Base-by-base conservation (phyloP, 768 basidiomycete species). In the Xanthoconium stramineum region DNA sequence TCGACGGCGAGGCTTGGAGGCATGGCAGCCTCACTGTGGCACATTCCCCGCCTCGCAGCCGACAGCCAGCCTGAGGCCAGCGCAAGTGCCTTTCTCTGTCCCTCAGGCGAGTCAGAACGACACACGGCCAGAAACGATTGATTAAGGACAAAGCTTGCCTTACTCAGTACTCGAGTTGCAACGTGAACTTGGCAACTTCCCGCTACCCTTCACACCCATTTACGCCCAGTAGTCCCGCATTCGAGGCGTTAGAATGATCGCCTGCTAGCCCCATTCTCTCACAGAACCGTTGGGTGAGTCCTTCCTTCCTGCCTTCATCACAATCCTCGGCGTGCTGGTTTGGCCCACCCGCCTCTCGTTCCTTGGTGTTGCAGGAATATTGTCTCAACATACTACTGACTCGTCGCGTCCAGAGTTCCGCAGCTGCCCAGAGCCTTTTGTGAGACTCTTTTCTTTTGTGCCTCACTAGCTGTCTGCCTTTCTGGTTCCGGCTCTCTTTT, bases 231-330 rank as follows among this genome's bases (percentile, higher is more conserved):
- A 24, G 24, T 24, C 24, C 24, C 4, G 24, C 15, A 11, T 48
- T 39, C 40, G 30, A 43, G 49, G 53, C 24, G 43, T 45, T 45
- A 30, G 48, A 56, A 69, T 69, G 66, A 56, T 50, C 45, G 40
- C 57, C 50, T 68, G 65, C 50, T 68, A 67, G 68, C 51, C 56
- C 45, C 50, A n/a, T 42, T 58, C 40, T 36, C 37, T 42, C 37
- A 42, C 58, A 35, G 49, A 56, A 54, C 65, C 35, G 59, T 58
- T 39, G 29, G 45, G 67, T 64, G 53, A 64, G 66, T 49, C 15
- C 28, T 40, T 20, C 46, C 35, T 44, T 50, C 32, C 49, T 47
- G 37, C 46, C 54, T 53, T 53, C 43, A 9, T 46, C 46, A 35
- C 32, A 12, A 5, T 13, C 3, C 37, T 35, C 13, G 10, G 45